Percentiles rank a stretch among this genome's conserved stretches.
Evolutionary conservation across 176 grass and related monocot genomes (phyloP).

Genomic region (Carex cristatella): DNA sequence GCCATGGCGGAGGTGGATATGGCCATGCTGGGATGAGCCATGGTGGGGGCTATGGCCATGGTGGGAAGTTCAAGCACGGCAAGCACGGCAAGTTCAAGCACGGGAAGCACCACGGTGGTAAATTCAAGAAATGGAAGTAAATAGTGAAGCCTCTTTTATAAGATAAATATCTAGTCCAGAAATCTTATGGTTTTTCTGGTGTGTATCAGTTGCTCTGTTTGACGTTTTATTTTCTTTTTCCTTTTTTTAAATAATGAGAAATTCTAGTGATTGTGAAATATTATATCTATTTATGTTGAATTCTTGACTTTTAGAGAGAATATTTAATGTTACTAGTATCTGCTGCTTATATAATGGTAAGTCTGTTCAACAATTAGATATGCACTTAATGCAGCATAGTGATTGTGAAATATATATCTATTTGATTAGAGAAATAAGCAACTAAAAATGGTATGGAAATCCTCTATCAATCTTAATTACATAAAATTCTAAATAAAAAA

Average conservation of each 20-base stretch:
- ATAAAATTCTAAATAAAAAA: too few relatives aligned
- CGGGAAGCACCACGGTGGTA: conserved; percentile 31
- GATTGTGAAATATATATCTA: too few relatives aligned
- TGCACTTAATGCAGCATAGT: not conserved
- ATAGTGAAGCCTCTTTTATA: not conserved
- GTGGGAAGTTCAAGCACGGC: conserved; percentile 43
- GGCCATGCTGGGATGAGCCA: not conserved
- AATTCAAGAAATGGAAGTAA: conserved; percentile 97
- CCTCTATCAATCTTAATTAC: too few relatives aligned
- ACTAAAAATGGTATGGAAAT: too few relatives aligned
- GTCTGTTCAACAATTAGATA: not conserved
- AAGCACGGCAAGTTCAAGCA: conserved; percentile 50
- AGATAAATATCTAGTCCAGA: not conserved
- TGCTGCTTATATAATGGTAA: not conserved
- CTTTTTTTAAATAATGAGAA: conserved; percentile 22
- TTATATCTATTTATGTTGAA: conserved; percentile 5
- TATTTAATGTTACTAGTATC: not conserved
- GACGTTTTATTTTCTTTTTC: conserved; percentile 7
- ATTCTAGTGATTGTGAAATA: not conserved
- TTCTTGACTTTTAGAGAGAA: conserved; percentile 1
- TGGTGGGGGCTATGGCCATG: not conserved
- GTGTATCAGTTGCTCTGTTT: not conserved
- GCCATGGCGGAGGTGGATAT: conserved; percentile 6
- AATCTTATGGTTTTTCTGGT: conserved; percentile 25
- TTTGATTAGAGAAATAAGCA: too few relatives aligned